Evolutionary conservation across 306 rosid genomes (phyloP), one percentile per base, ranked within the genome.

Genomic region (Ormosia emarginata): DNA sequence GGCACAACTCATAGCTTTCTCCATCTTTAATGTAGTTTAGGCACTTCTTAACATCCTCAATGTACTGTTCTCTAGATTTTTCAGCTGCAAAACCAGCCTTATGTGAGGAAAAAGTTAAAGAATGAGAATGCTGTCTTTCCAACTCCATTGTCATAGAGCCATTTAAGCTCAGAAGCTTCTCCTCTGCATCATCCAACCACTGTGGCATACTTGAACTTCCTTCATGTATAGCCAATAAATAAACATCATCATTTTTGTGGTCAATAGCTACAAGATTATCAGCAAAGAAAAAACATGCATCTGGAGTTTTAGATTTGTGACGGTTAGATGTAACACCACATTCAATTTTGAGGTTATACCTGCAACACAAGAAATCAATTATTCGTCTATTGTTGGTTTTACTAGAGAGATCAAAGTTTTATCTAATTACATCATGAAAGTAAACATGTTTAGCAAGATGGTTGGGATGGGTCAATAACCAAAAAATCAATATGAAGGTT

Each of bases 201-300:
- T 85, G 79, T 13, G 92, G 82, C 43, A 13, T 12, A 47, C 78
- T 55, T 50, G 78, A 83, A 68, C 84, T 75, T 83, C 74, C 92
- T 85, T 92, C 94, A 18, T 73, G 87, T 57, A 96, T 68, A 81
- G 89, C 90, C 86, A 96, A 67, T 82, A 93, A 40, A 86, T 93
- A 96, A 78, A 96, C 98, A 89, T 96, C 97, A 15, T 86, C 91
- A 56, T 87, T 90, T 72, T 79, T 52, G 86, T 96, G 99, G 91
- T 96, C 99, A 53, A 96, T 37, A 58, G 88, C 98, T 33, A 93
- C 41, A 74, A 96, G 83, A 78, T 91, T 93, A 82, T 96, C 99
- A 41, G 97, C 94, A 85, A 96, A 96, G 91, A 96, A 96, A 81
- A 96, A 93, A 73, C 97, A 92, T 52, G 99, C 99, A 84, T 96